Evolutionary conservation across 805 yeast species (phyloP).

Genomic region (Ogataea wickerhamii): DNA sequence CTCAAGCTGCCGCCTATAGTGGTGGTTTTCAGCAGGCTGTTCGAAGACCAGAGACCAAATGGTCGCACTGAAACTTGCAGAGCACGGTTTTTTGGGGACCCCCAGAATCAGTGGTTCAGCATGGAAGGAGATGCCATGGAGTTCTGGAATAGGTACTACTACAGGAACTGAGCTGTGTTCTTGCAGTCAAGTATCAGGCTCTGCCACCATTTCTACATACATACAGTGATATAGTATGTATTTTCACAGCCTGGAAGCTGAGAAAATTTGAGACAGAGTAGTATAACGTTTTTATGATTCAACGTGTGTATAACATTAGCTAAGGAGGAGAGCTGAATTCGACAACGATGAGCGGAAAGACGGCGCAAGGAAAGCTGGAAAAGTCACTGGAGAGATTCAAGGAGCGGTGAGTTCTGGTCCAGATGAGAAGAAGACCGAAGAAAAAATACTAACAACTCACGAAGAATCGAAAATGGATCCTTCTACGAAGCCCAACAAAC

Average conservation of each 20-base stretch:
- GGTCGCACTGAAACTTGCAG: conserved; percentile 10
- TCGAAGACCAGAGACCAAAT: conserved; percentile 26
- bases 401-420: conserved; percentile 29
- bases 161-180: conserved; percentile 11
- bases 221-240: too few species aligned
- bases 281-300: too few species aligned
- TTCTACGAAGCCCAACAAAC: conserved; percentile 97
- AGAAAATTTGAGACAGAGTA: too few species aligned
- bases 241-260: too few species aligned
- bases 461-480: conserved; percentile 65
- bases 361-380: conserved; percentile 40
- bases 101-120: conserved; percentile 16
- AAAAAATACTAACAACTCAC: neutral
- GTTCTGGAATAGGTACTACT: conserved; percentile 16
- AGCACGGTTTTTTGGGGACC: conserved; percentile 22
- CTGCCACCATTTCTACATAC: too few species aligned
- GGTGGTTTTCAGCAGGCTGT: conserved; percentile 31
- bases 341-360: conserved; percentile 20
- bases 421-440: neutral
- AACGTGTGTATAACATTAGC: too few species aligned
- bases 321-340: too few species aligned
- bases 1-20: conserved; percentile 19
- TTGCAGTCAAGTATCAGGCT: too few species aligned
- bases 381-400: conserved; percentile 65
- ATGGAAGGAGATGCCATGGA: conserved; percentile 15